phyloP scores from a whole-genome alignment of 78 protist genomes.

The Dictyostelium brefeldianum region DNA sequence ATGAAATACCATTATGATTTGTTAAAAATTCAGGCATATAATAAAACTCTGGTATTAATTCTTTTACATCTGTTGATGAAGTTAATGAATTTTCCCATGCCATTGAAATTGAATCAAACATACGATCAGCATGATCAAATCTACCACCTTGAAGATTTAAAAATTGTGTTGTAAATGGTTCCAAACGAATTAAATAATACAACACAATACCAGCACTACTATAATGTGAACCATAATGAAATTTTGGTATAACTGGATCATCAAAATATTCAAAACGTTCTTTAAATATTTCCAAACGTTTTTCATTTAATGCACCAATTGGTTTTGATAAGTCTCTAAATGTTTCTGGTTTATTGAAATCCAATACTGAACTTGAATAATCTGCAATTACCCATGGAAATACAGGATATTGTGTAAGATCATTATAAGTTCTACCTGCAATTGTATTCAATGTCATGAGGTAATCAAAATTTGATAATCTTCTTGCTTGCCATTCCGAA shows the following conservation, averaged over 20 bases:
- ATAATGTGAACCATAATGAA: slow-evolving; percentile 90
- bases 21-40: slow-evolving; percentile 92
- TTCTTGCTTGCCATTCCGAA: slow-evolving; percentile 71
- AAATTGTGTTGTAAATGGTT: slow-evolving; percentile 95
- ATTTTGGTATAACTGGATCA: slow-evolving; percentile 87
- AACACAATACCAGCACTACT: slow-evolving; percentile 89
- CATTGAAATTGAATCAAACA: slow-evolving; percentile 89
- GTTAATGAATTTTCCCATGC: slow-evolving; percentile 86
- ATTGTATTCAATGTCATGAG: slow-evolving; percentile 90
- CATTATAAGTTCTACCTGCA: slow-evolving; percentile 92
- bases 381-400: slow-evolving; percentile 96
- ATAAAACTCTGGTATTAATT: slow-evolving; percentile 94
- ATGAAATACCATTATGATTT: slow-evolving; percentile 84
- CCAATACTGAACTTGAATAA: slow-evolving; percentile 63
- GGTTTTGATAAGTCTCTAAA: slow-evolving; percentile 92
- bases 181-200: slow-evolving; percentile 93
- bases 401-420: slow-evolving; percentile 97
- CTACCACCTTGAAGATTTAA: slow-evolving; percentile 94
- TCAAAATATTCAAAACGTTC: slow-evolving; percentile 83
- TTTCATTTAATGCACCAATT: slow-evolving; percentile 89
- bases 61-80: slow-evolving; percentile 93
- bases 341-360: slow-evolving; percentile 78
- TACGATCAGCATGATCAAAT: slow-evolving; percentile 98
- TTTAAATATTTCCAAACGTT: slow-evolving; percentile 60
- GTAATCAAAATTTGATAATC: slow-evolving; percentile 90